Evolutionary conservation across 1,139 yeast species (phyloP).

Genomic region (Suhomyces atakaporum): DNA sequence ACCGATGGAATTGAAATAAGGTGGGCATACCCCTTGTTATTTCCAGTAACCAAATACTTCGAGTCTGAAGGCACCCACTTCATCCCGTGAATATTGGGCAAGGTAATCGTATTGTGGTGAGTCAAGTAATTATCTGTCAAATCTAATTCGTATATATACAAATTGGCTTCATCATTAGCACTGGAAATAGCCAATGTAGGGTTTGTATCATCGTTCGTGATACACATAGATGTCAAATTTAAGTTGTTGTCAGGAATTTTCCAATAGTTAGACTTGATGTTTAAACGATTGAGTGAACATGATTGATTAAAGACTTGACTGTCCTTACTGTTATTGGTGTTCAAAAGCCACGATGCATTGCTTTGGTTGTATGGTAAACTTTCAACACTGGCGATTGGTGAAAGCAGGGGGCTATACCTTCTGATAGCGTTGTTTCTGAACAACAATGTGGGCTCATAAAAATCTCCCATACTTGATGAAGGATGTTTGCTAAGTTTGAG

Average conservation of each 20-base stretch:
- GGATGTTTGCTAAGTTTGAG: too few species aligned
- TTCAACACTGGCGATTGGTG: slow-evolving; percentile 32
- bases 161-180: slow-evolving; percentile 54
- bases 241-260: slow-evolving; percentile 60
- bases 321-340: slow-evolving; percentile 28
- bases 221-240: slow-evolving; percentile 60
- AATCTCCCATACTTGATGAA: slow-evolving; percentile 37
- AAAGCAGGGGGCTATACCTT: slow-evolving; percentile 28
- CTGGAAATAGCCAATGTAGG: slow-evolving; percentile 64
- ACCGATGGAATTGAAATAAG: slow-evolving; percentile 59
- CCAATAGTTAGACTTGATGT: slow-evolving; percentile 68
- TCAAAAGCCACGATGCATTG: slow-evolving; percentile 28
- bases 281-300: slow-evolving; percentile 43
- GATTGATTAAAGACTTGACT: slow-evolving; percentile 40
- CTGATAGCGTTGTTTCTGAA: slow-evolving; percentile 50
- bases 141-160: slow-evolving; percentile 65
- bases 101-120: slow-evolving; percentile 72
- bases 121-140: slow-evolving; percentile 48
- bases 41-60: slow-evolving; percentile 61
- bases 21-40: slow-evolving; percentile 68
- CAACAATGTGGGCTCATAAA: slow-evolving; percentile 46
- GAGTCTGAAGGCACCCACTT: slow-evolving; percentile 57
- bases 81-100: slow-evolving; percentile 67
- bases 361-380: slow-evolving; percentile 15
- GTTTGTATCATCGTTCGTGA: slow-evolving; percentile 17